phyloP scores from a whole-genome alignment of 768 basidiomycete species.

The Phylloporus sp. region DNA sequence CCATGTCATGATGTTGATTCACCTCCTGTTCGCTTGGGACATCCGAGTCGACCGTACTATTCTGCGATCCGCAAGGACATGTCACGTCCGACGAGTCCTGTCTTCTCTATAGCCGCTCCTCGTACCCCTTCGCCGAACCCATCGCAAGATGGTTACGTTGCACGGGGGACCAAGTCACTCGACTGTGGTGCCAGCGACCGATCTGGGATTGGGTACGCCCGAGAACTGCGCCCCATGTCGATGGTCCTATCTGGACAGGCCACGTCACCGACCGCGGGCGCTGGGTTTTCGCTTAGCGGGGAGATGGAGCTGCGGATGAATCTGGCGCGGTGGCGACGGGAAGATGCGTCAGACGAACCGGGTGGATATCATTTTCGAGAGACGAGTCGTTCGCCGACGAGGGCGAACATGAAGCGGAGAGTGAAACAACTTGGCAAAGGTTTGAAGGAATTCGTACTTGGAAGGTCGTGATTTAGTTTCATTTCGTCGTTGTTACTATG shows the following conservation, averaged over 20 bases:
- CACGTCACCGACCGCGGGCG: conserved; percentile 13
- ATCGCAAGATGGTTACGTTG: conserved; percentile 19
- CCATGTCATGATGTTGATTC: conserved; percentile 19
- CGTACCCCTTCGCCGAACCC: conserved; percentile 27
- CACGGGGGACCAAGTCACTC: conserved; percentile 32
- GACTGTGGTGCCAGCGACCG: conserved; percentile 25
- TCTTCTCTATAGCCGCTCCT: conserved; percentile 20
- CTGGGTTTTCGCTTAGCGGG: conserved; percentile 54
- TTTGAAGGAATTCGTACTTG: conserved; percentile 29
- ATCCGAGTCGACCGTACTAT: conserved; percentile 51
- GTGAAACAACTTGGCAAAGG: conserved; percentile 30
- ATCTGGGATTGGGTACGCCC: conserved; percentile 14
- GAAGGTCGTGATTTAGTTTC: conserved; percentile 21
- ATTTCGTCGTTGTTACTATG: no score
- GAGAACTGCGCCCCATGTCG: conserved; percentile 27
- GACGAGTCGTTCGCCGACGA: conserved; percentile 19
- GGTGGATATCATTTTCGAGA: conserved; percentile 30
- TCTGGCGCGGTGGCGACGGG: conserved; percentile 36
- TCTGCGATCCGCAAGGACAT: conserved; percentile 47
- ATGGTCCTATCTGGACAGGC: conserved; percentile 21
- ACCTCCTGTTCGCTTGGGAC: conserved; percentile 40
- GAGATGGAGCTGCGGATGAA: conserved; percentile 57
- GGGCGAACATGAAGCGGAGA: conserved; percentile 19
- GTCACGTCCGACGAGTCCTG: conserved; percentile 39
- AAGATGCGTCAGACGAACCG: conserved; percentile 28